phyloP scores from a whole-genome alignment of 352 stramenopile genomes.

The Phytophthora cactorum region DNA sequence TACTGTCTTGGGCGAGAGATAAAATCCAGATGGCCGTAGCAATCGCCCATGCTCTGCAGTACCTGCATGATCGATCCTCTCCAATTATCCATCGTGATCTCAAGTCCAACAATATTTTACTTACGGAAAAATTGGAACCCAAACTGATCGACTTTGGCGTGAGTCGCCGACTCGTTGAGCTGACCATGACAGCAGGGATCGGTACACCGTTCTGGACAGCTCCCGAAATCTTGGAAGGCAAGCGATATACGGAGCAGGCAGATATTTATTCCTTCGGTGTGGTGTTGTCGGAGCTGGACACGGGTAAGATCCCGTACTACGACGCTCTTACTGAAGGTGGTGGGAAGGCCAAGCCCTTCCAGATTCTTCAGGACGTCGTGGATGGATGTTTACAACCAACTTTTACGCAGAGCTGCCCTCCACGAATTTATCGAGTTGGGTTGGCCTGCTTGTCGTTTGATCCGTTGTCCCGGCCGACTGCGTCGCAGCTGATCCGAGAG shows the following conservation, averaged over 20 bases:
- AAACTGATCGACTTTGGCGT: slow-evolving; percentile 89
- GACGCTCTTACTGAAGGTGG: slow-evolving; percentile 26
- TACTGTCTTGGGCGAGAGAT: slow-evolving; percentile 41
- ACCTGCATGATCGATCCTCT: slow-evolving; percentile 31
- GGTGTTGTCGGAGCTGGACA: slow-evolving; percentile 55
- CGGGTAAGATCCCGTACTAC: slow-evolving; percentile 38
- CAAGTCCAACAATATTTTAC: slow-evolving; percentile 71
- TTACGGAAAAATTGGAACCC: slow-evolving; percentile 68
- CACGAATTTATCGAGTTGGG: slow-evolving; percentile 24
- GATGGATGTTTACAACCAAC: slow-evolving; percentile 46
- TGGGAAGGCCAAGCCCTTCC: slow-evolving; percentile 37
- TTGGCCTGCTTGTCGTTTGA: slow-evolving; percentile 22
- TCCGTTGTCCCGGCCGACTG: slow-evolving; percentile 13
- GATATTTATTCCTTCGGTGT: slow-evolving; percentile 81
- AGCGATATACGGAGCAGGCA: slow-evolving; percentile 61
- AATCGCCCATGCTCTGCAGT: slow-evolving; percentile 38
- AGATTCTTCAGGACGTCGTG: slow-evolving; percentile 55
- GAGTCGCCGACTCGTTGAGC: slow-evolving; percentile 33
- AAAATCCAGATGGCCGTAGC: slow-evolving; percentile 60
- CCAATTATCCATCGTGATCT: slow-evolving; percentile 45
- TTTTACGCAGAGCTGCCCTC: slow-evolving; percentile 52
- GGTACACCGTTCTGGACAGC: slow-evolving; percentile 87
- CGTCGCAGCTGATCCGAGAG: slow-evolving; percentile 25
- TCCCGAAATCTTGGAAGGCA: slow-evolving; percentile 68
- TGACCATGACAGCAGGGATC: slow-evolving; percentile 64